Percentiles rank a stretch among this genome's conserved stretches.
These are phyloP conservation scores for Teratosphaeria pseudoeucalypti DNA, from an alignment of 2,329 filamentous ascomycete genomes.

Conservation along the genomic window DNA sequence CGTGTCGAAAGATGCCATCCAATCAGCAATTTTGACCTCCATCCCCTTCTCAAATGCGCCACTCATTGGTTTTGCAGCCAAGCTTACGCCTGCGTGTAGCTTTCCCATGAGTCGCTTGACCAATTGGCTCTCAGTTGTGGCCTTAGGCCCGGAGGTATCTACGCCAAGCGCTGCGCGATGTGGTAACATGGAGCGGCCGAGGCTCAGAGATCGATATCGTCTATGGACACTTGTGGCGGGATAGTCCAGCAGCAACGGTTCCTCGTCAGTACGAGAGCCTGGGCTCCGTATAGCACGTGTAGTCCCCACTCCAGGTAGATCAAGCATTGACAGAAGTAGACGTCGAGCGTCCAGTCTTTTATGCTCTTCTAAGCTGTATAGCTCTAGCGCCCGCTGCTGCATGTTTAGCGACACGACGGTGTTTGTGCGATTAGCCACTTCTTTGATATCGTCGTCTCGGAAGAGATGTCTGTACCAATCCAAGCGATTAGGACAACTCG, in stretches of 20 bases:
- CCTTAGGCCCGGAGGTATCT: neutral
- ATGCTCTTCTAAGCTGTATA: slow-evolving; percentile 6
- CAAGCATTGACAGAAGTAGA: slow-evolving; percentile 9
- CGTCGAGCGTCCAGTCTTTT: slow-evolving; percentile 7
- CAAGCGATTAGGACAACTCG: neutral
- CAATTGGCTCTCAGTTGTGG: neutral
- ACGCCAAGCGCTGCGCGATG: neutral
- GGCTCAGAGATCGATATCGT: neutral
- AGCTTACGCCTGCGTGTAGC: too few relatives aligned
- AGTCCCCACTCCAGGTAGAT: slow-evolving; percentile 1
- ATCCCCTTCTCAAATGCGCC: neutral
- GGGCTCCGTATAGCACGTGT: neutral
- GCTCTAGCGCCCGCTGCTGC: slow-evolving; percentile 2
- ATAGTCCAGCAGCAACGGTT: neutral
- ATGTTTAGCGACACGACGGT: slow-evolving; percentile 6
- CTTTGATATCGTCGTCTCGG: slow-evolving; percentile 9
- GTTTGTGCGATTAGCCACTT: slow-evolving; percentile 11
- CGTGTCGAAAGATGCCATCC: neutral
- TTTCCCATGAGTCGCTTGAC: neutral
- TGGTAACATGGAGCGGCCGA: neutral
- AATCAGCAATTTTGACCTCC: neutral
- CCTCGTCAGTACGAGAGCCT: neutral
- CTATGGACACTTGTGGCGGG: neutral
- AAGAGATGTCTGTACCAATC: slow-evolving; percentile 3
- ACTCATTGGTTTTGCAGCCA: neutral